Evolutionary conservation across 768 basidiomycete genomes (phyloP), one percentile per base, ranked within the genome.

Genomic region (Lactarius psammicola): DNA sequence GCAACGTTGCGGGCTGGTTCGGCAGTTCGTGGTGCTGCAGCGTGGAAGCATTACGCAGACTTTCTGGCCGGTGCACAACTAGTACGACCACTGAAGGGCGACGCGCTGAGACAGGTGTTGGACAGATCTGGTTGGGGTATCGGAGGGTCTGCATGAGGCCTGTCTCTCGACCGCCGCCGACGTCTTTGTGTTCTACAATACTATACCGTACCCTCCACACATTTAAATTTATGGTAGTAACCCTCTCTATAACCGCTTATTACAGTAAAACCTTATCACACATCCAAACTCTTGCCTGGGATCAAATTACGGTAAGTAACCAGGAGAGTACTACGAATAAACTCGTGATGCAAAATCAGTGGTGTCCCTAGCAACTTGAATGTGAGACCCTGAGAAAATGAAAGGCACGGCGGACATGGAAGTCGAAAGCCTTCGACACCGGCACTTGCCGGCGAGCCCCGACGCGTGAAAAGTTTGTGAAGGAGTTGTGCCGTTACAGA

Each of bases 31-130:
- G 63, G 68, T 15, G 73, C 70, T 44, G 69, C 49, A 51, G 82
- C 84, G 26, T 90, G 88, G 89, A 77, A 77, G 67, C 78, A 87
- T 66, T 89, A 87, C 72, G 82, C 82, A 28, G 74, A 84, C 60
- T 89, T 81, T 74, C 70, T 90, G 71, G 73, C 75, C 15, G 80
- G 83, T 33, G 75, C 78, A 17, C 81, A 79, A 38, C 73, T 87
- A 72, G 87, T 90, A 20, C 71, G 87, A 34, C 77, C 73, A 46
- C 76, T 88, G 34, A 68, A 56, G 76, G 85, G 70, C 71, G 74
- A 80, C 17, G 33, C 28, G 28, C 63, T 68, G 28, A 55, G 64
- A 38, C 33, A 61, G 8, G 59, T 60, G n/a, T 59, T 68, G 17
- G 64, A 38, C 20, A 58, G 57, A n/a, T 54, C 61, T 46, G 49